Evolutionary conservation across 768 basidiomycete species (phyloP), one percentile per base, ranked within the genome.

Genomic region (Tylopilus cervinicoccineus): DNA sequence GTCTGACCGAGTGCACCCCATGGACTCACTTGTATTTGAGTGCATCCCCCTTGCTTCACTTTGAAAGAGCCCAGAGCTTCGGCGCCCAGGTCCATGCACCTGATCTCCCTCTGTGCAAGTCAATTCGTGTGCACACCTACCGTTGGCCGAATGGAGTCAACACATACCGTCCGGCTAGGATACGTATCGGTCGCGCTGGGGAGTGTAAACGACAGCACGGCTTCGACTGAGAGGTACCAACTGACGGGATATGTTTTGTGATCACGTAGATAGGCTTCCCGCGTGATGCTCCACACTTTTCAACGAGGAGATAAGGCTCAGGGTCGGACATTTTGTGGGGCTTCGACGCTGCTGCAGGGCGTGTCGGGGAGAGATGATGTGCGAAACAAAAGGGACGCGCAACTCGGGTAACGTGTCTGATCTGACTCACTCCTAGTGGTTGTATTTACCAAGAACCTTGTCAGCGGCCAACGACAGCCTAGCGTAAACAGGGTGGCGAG

Each of bases 251-350:
- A 39, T 72, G 55, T 55, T 72, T 72, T 17, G 70, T 72, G 59
- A 72, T 73, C 54, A 72, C 70, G 47, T 72, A 72, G 54, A 72
- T 72, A 42, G 70, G 70, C 43, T 63, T 68, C 38, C 72, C 70
- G n/a, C 71, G 64, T 26, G 66, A 66, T 29, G 72, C 67, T 10
- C 70, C 70, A 47, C 70, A 72, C 56, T 72, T 73, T 57, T 72
- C 70, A 27, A 72, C 67, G 45, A 73, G 60, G 39, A 72, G 68
- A 47, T 67, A 66, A 34, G 70, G 72, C 48, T 67, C 65, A 50
- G 51, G 34, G 24, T 62, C 47, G 32, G 61, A 45, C 65, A 68
- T 64, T 20, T 46, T 48, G 32, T 43, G 33, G 38, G 40, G 26
- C 43, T 45, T 52, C 45, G 43, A 48, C 26, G 34, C 48, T 54